Base-by-base conservation (phyloP, 768 basidiomycete genomes). In the Tylopilus subfusipes region DNA sequence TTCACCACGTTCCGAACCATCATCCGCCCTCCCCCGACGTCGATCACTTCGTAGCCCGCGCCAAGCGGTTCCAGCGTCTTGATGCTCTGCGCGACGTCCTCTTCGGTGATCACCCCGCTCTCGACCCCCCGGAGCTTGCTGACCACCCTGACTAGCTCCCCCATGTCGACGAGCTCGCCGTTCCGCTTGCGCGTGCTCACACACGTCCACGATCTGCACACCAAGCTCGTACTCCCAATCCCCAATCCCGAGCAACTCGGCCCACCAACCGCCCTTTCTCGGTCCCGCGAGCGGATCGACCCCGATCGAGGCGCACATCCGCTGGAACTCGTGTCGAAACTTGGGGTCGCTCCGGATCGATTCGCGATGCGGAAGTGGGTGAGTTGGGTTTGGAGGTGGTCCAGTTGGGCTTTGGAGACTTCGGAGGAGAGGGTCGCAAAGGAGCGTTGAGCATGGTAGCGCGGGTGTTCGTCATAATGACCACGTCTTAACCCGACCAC, bases 171-270 rank as follows among this genome's bases (percentile, higher is more conserved):
- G 49, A 99, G 72, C 1, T 97, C 97, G 0, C 97, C 97, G 63
- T 98, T 98, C 42, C 86, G 76, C 60, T 90, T 89, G 53, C 93
- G 78, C 16, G 90, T 94, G 74, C 82, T 88, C 42, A 94, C 87
- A 63, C 40, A 94, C 81, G 67, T 93, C 93, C 48, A 97, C 92
- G 56, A 96, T 89, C 74, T 96, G 96, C 36, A 98, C 93, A 11
- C 93, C 93, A 7, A 98, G 82, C 65, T 97, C 95, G 67, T 92
- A 90, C 63, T 94, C 88, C 93, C 94, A 98, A 68, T 98, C 97
- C 16, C 92, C 86, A 50, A 97, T 72, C 9, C 86, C 87, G 33
- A 94, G 80, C 64, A 93, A 75, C 67, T 95, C 93, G 3, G 88
- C 86, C 92, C 93, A 97, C 84, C 91, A 90, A 2, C 93, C 92